Percentiles rank a stretch among this genome's conserved stretches.
Evolutionary conservation across 163 green algal genomes (phyloP).

Genomic region (Coccomyxa subellipsoidea): DNA sequence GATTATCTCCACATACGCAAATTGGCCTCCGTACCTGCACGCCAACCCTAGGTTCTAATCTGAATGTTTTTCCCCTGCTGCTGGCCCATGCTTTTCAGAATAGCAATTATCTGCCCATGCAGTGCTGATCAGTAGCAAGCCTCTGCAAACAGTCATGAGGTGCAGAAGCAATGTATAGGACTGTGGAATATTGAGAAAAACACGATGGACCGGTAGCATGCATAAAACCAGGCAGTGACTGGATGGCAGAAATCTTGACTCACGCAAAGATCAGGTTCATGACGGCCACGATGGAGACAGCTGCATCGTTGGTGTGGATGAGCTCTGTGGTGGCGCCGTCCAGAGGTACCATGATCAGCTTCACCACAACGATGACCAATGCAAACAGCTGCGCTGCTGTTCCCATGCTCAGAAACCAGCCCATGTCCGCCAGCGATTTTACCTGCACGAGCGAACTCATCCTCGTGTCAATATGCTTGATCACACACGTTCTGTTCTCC

Average conservation of each 20-base stretch:
- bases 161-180: too few relatives aligned
- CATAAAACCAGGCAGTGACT: neutral
- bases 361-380: constrained; percentile 43
- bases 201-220: too few relatives aligned
- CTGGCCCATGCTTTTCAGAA: too few relatives aligned
- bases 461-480: neutral
- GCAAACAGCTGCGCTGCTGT: constrained; percentile 45
- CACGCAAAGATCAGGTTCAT: constrained; percentile 63
- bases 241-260: neutral
- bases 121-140: too few relatives aligned
- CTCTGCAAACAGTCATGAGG: too few relatives aligned
- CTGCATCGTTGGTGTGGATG: neutral
- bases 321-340: neutral
- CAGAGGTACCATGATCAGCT: constrained; percentile 26
- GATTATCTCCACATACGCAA: constrained; percentile 19
- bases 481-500: too few relatives aligned
- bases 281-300: constrained; percentile 35
- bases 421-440: constrained; percentile 43
- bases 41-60: neutral
- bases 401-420: constrained; percentile 51
- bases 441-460: constrained; percentile 17
- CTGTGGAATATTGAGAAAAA: neutral
- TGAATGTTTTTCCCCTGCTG: neutral
- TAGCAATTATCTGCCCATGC: too few relatives aligned
- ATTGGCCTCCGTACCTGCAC: constrained; percentile 16